Conservation (phyloP, 2,329 filamentous ascomycete species). For the Ophiosphaerella narmari region DNA sequence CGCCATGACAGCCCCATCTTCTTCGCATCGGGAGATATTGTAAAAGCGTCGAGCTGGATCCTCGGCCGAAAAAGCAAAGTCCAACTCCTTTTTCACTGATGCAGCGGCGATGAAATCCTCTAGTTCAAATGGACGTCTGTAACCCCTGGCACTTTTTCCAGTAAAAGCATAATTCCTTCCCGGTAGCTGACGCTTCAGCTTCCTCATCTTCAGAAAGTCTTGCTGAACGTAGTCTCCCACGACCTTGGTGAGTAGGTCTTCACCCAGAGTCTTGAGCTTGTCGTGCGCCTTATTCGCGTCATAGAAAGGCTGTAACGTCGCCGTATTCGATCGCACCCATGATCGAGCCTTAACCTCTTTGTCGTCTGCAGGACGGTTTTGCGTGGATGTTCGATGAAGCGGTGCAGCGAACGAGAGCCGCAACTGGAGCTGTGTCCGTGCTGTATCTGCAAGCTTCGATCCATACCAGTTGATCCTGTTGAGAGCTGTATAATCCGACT, state of each 20-base stretch:
- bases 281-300: conserved; percentile 45
- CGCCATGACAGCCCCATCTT: conserved; percentile 70
- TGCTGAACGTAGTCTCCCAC: conserved; percentile 60
- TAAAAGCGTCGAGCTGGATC: conserved; percentile 37
- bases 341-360: conserved; percentile 44
- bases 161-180: conserved; percentile 68
- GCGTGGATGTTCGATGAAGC: conserved; percentile 17
- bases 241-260: conserved; percentile 49
- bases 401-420: conserved; percentile 30
- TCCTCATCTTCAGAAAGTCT: conserved; percentile 64
- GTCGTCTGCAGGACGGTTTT: conserved; percentile 5
- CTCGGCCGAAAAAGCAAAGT: conserved; percentile 54
- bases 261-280: conserved; percentile 46
- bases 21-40: conserved; percentile 59
- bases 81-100: conserved; percentile 64
- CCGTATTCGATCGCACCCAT: conserved; percentile 53
- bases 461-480: conserved; percentile 34
- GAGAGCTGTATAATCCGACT: conserved; percentile 34
- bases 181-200: conserved; percentile 58
- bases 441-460: conserved; percentile 26
- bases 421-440: conserved; percentile 30
- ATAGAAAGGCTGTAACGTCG: conserved; percentile 49
- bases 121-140: conserved; percentile 59
- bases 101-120: conserved; percentile 57
- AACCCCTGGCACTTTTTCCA: conserved; percentile 60